Base-by-base conservation (phyloP, 345 rosid genomes). In the Salix purpurea region DNA sequence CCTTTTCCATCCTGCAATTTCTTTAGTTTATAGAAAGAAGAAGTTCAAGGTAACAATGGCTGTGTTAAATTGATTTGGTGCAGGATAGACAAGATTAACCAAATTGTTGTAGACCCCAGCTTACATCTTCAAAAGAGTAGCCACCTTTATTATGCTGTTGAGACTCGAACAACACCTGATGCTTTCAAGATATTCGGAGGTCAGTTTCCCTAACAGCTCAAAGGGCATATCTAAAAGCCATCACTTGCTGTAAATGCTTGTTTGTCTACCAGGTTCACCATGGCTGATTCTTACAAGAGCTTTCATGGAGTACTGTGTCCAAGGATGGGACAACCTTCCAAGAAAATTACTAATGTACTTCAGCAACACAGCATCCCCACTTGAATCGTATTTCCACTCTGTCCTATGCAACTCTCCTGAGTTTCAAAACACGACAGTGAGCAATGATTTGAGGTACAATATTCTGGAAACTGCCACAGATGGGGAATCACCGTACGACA, bases 341-440 rank as follows among this genome's bases (percentile, higher is more conserved):
- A 79, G 87, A 75, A 82, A 82, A 58, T 78, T 82, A 12, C 69
- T 77, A 18, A 85, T 85, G 85, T 85, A 77, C 79, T 77, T 85
- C 37, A 79, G 78, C 67, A 79, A 85, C 67, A 72, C 76, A 19
- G 74, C 71, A 46, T 67, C 69, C 64, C 87, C 87, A 21, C 69
- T 77, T 8, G 76, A 79, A 46, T 77, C 67, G 65, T 82, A 85
- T 83, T 82, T 82, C 83, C 87, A 82, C 70, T 79, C 87, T 10
- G 75, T 85, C 74, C 60, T 79, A 1, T 82, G 87, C 85, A 85
- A 84, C 79, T 71, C 87, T 68, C 85, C 83, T 21, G 81, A 77
- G 28, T 84, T 82, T 21, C 76, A 65, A 32, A 84, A 84, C 83
- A 77, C 74, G 14, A 79, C 82, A 54, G 23, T 79, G 11, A 77